Base-by-base conservation (phyloP, 208 protist genomes). In the Acanthamoeba sp. region DNA sequence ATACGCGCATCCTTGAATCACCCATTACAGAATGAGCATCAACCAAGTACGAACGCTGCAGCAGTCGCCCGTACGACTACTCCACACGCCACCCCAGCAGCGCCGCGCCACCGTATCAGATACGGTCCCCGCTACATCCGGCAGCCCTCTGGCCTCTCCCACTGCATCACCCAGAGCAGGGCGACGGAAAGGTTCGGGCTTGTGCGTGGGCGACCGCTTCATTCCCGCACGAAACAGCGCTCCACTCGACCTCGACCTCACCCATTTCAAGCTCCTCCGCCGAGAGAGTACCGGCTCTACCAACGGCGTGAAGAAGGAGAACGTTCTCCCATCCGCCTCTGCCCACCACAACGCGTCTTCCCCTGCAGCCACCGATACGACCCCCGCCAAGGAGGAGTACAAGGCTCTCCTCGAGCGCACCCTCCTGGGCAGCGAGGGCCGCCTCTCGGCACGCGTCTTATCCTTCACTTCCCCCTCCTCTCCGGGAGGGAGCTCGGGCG, bases 311-410 rank as follows among this genome's bases (percentile, higher is more conserved):
- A 50, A 52, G 76, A 55, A 85, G 76, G 76, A 45, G 76, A 55
- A 85, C 34, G 22, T 24, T 2, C 20, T 85, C 3, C 45, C 45
- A 10, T 42, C 76, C 38, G 27, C 76, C 3, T 16, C 38, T 14
- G 6, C 76, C 32, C n/a, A 29, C n/a, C 45, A n/a, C 42, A 57
- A 45, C n/a, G 22, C 73, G 14, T 10, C 76, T 18, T 32, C 0
- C 76, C 42, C 22, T 12, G 27, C 2, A 0, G 45, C 36, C 0
- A n/a, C 27, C 12, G 45, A 85, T 38, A 85, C 36, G 16, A 85
- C 76, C 38, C 76, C 76, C 2, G 76, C 76, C 24, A 42, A 27
- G 34, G 76, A 57, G 76, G 76, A 85, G 42, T 85, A 85, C 76
- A 85, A n/a, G 45, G 24, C 7, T 18, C 6, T 85, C 12, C 76